phyloP scores from a whole-genome alignment of 2,329 filamentous ascomycete species.

The Diaporthe australafricana region DNA sequence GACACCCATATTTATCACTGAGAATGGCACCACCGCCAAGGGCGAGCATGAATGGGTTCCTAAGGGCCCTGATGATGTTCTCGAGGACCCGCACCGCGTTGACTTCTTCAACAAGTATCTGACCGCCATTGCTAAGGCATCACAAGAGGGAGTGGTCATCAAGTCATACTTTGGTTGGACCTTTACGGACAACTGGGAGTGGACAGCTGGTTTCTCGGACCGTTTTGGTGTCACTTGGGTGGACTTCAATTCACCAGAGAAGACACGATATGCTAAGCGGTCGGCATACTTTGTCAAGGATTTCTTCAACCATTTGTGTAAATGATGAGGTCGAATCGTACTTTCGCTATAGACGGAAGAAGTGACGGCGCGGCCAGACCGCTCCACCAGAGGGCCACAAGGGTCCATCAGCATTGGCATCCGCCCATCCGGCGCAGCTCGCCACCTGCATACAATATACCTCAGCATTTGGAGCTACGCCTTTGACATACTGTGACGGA shows the following conservation, averaged over 20 bases:
- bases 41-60: conserved; percentile 51
- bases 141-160: conserved; percentile 51
- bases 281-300: conserved; percentile 47
- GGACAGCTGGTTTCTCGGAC: conserved; percentile 54
- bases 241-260: conserved; percentile 50
- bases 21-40: conserved; percentile 55
- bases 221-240: conserved; percentile 55
- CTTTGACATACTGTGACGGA: no score
- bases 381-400: no score
- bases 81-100: conserved; percentile 52
- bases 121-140: conserved; percentile 51
- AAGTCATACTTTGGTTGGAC: conserved; percentile 56
- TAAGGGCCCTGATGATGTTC: conserved; percentile 45
- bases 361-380: no score
- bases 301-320: conserved; percentile 44
- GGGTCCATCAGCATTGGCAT: no score
- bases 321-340: no score
- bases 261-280: conserved; percentile 50
- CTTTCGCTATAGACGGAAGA: no score
- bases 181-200: conserved; percentile 57
- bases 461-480: no score
- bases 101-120: conserved; percentile 54
- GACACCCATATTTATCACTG: conserved; percentile 55
- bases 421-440: no score
- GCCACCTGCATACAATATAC: no score